phyloP scores from a whole-genome alignment of 2,329 filamentous ascomycete species.

The Sporothrix sp. region DNA sequence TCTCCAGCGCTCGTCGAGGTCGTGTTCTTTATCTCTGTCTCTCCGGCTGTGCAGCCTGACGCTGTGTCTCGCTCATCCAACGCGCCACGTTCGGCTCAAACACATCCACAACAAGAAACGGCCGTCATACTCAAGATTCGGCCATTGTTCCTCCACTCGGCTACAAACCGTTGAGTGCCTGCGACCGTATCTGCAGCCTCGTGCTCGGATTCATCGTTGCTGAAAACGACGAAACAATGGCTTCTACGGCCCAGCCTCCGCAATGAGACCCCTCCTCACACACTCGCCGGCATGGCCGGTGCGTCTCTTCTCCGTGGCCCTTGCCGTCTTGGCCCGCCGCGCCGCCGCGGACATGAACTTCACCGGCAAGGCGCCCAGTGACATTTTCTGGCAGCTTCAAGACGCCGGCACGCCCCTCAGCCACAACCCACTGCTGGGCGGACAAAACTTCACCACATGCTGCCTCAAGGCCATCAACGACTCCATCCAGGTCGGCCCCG shows the following conservation, averaged over 20 bases:
- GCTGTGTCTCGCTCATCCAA: neutral
- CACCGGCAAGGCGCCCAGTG: slow-evolving; percentile 5
- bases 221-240: slow-evolving; percentile 1
- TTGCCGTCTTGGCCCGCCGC: neutral
- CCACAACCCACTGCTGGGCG: slow-evolving; percentile 11
- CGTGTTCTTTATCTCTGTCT: neutral
- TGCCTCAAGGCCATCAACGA: slow-evolving; percentile 21
- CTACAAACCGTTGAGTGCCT: no score
- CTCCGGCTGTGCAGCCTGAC: neutral
- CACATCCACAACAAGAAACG: slow-evolving; percentile 3
- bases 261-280: neutral
- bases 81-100: neutral
- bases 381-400: slow-evolving; percentile 16
- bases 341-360: slow-evolving; percentile 1
- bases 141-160: no score
- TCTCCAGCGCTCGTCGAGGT: neutral
- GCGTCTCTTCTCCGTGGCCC: neutral
- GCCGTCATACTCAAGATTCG: neutral
- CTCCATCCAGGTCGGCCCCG: slow-evolving; percentile 14
- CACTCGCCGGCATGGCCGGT: neutral
- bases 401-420: slow-evolving; percentile 1
- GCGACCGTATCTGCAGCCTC: neutral
- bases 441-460: slow-evolving; percentile 22
- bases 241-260: neutral
- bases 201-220: neutral